phyloP scores from a whole-genome alignment of 2,329 filamentous ascomycete genomes.

The Huntiella abstrusa region DNA sequence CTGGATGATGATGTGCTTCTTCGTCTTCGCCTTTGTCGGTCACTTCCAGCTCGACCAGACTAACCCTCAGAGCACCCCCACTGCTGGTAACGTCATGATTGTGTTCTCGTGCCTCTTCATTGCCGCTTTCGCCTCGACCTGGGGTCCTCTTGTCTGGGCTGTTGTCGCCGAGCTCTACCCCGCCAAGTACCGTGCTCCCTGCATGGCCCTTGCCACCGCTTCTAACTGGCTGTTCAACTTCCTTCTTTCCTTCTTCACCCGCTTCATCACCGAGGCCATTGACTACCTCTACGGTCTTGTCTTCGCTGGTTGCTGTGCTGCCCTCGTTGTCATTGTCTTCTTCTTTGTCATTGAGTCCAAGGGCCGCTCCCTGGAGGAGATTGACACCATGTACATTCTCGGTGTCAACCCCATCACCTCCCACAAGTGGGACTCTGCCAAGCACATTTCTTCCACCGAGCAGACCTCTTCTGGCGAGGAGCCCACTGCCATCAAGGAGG shows the following conservation, averaged over 20 bases:
- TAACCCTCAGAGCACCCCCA: constrained; percentile 25
- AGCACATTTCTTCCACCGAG: constrained; percentile 10
- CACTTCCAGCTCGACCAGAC: constrained; percentile 24
- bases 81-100: constrained; percentile 40
- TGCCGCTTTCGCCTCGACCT: constrained; percentile 46
- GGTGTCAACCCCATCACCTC: constrained; percentile 31
- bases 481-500: constrained; percentile 8
- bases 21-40: constrained; percentile 31
- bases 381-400: constrained; percentile 54
- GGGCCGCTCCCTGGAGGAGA: constrained; percentile 53
- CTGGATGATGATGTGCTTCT: constrained; percentile 38
- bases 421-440: constrained; percentile 18
- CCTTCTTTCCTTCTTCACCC: constrained; percentile 36
- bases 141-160: constrained; percentile 52
- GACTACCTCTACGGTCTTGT: constrained; percentile 53
- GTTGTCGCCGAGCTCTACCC: constrained; percentile 48
- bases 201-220: constrained; percentile 37
- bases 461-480: constrained; percentile 11
- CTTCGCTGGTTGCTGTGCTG: constrained; percentile 48
- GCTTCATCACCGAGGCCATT: constrained; percentile 53
- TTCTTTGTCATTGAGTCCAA: constrained; percentile 60
- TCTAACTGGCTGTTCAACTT: constrained; percentile 52
- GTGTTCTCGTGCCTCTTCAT: constrained; percentile 53
- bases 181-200: constrained; percentile 31
- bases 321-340: constrained; percentile 46